Conservation (phyloP, 1,284 basidiomycete species). For the Cutaneotrichosporon daszewskae region DNA sequence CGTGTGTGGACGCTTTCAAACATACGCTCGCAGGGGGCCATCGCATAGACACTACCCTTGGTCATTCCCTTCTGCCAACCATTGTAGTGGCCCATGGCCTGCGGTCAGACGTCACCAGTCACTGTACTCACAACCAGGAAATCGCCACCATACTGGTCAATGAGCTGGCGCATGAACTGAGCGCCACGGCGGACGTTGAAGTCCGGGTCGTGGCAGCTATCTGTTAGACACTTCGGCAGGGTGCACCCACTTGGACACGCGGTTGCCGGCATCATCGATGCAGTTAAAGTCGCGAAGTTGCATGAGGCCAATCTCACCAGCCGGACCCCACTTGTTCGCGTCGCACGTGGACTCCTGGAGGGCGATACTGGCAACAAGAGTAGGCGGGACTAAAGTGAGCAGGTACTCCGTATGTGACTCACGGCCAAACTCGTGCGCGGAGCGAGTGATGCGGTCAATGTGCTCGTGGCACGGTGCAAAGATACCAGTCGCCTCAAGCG, state of each 20-base stretch:
- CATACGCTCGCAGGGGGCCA: slow-evolving; percentile 29
- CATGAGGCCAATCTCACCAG: slow-evolving; percentile 75
- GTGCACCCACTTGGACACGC: too few relatives aligned
- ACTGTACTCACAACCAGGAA: too few relatives aligned
- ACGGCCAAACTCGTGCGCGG: slow-evolving; percentile 54
- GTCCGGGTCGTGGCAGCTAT: slow-evolving; percentile 49
- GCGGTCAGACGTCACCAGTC: too few relatives aligned
- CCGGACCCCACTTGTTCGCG: slow-evolving; percentile 58
- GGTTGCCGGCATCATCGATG: too few relatives aligned
- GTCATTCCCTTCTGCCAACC: slow-evolving; percentile 67
- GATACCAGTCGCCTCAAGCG: slow-evolving; percentile 56
- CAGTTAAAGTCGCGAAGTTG: slow-evolving; percentile 79
- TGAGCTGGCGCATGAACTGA: slow-evolving; percentile 20
- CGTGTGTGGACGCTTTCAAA: neutral
- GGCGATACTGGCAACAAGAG: slow-evolving; percentile 75
- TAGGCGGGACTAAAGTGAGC: slow-evolving; percentile 43
- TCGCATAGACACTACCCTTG: slow-evolving; percentile 43
- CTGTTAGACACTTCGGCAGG: too few relatives aligned
- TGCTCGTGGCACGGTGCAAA: slow-evolving; percentile 61
- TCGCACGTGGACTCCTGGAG: slow-evolving; percentile 76
- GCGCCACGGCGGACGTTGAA: slow-evolving; percentile 53
- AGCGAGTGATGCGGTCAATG: slow-evolving; percentile 58
- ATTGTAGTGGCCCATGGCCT: slow-evolving; percentile 68
- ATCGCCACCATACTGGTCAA: slow-evolving; percentile 53
- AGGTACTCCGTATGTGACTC: slow-evolving; percentile 32